Conservation (phyloP, 1,284 basidiomycete genomes). For the Puccinia coronata region DNA sequence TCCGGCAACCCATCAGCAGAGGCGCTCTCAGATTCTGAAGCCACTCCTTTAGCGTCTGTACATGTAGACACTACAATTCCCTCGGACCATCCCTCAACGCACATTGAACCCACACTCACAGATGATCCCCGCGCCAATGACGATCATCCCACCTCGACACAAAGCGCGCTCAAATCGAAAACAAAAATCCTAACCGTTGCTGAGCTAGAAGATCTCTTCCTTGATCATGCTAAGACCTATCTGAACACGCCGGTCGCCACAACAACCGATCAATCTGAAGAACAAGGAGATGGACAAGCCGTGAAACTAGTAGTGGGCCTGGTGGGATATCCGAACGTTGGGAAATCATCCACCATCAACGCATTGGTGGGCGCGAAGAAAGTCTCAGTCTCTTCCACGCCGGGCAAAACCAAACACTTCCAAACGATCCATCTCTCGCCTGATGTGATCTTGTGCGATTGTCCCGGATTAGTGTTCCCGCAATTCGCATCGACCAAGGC, state of each 20-base stretch:
- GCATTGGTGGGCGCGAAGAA: slow-evolving; percentile 73
- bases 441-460: slow-evolving; percentile 90
- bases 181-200: slow-evolving; percentile 80
- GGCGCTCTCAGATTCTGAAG: background rate
- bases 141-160: background rate
- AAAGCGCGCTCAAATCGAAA: slow-evolving; percentile 58
- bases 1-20: background rate
- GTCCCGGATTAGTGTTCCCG: slow-evolving; percentile 96
- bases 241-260: slow-evolving; percentile 11
- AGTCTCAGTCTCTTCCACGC: slow-evolving; percentile 94
- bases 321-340: slow-evolving; percentile 68
- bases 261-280: background rate
- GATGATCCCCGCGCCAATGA: background rate
- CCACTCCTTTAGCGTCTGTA: background rate
- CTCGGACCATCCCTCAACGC: slow-evolving; percentile 25
- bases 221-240: slow-evolving; percentile 70
- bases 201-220: slow-evolving; percentile 86
- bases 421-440: slow-evolving; percentile 93
- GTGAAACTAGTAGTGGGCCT: slow-evolving; percentile 70
- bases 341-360: slow-evolving; percentile 67
- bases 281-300: slow-evolving; percentile 26
- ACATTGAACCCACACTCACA: background rate
- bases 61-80: background rate
- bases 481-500: slow-evolving; percentile 96
- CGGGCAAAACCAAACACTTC: slow-evolving; percentile 99